Evolutionary conservation across 2,329 filamentous ascomycete species (phyloP), one percentile per base, ranked within the genome.

Genomic region (Ophidiomyces ophidiicola): DNA sequence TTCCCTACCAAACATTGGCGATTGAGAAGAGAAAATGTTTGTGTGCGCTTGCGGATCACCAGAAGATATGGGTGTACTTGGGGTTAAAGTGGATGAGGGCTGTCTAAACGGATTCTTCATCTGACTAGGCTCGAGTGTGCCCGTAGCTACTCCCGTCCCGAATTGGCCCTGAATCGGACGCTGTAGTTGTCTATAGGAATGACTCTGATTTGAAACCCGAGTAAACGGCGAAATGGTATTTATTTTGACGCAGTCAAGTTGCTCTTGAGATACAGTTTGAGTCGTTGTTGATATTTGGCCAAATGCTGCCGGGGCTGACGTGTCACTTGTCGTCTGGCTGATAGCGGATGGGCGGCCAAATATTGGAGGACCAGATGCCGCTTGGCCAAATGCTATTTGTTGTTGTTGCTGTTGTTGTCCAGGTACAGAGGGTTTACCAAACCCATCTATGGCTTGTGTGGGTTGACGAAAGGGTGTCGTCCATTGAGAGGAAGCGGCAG

Each of bases 371-470:
- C 42, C 37, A 21, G 29, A 40, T 17, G 41, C 14, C 14, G 23
- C 23, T 29, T 36, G 21, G 6, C 36, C 41, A 20, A 38, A 31
- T 12, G 40, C 19, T 18, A 35, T 20, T 20, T 20, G 15, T 30
- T 41, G 38, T 12, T 32, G 49, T 24, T 49, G 46, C 24, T 44
- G 41, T 47, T 51, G 49, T 39, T 58, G 58, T 2, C 56, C 57
- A 19, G 62, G 55, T 23, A 52, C 49, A 32, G 63, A 56, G 23
- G 57, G 53, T 41, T 63, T 57, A 12, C 64, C 62, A 48, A 68
- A 67, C n/a, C 56, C 51, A 35, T 46, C 43, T 24, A 55, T 50
- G 5, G 51, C 7, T 5, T 11, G 21, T 10, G 23, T 11, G 17
- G 42, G 19, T 12, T 34, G 42, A 38, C 42, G 35, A 20, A 32